Evolutionary conservation across 257 asterid genomes (phyloP).

Genomic region (Linderniella brevidens): DNA sequence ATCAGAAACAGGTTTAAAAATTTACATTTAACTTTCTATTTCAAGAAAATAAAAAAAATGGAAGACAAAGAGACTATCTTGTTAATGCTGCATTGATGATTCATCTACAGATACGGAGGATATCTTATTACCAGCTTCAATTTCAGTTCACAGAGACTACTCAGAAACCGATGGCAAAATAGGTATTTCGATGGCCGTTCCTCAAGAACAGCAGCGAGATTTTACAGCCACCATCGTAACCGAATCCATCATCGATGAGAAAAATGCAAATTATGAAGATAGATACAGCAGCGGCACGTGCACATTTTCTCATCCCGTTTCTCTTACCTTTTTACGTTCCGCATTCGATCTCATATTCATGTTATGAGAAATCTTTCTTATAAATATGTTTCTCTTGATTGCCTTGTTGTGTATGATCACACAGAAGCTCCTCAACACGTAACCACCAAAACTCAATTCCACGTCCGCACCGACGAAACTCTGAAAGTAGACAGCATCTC

Average conservation of each 20-base stretch:
- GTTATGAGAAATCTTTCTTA: too few relatives aligned
- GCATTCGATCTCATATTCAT: background rate
- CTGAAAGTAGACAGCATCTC: conserved; percentile 14
- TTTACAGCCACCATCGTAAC: conserved; percentile 15
- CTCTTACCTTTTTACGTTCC: background rate
- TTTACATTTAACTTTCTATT: too few relatives aligned
- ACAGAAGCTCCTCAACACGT: conserved; percentile 24
- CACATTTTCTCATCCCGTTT: background rate
- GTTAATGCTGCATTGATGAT: too few relatives aligned
- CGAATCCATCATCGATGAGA: conserved; percentile 16
- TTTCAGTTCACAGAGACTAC: conserved; percentile 3
- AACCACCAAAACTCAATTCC: conserved; percentile 15
- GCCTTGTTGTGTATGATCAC: conserved; percentile 14
- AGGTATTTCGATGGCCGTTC: conserved; percentile 21
- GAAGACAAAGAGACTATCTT: too few relatives aligned
- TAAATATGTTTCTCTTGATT: too few relatives aligned
- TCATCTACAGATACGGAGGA: conserved; percentile 22
- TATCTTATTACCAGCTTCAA: conserved; percentile 13
- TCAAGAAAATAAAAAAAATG: too few relatives aligned
- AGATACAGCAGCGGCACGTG: conserved; percentile 13
- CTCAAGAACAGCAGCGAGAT: conserved; percentile 24
- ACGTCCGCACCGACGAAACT: conserved; percentile 25
- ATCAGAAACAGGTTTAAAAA: conserved; percentile 17
- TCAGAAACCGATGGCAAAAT: conserved; percentile 17
- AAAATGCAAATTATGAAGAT: conserved; percentile 13